Conservation (phyloP, 352 stramenopile genomes). For the Phytophthora gonapodyides region DNA sequence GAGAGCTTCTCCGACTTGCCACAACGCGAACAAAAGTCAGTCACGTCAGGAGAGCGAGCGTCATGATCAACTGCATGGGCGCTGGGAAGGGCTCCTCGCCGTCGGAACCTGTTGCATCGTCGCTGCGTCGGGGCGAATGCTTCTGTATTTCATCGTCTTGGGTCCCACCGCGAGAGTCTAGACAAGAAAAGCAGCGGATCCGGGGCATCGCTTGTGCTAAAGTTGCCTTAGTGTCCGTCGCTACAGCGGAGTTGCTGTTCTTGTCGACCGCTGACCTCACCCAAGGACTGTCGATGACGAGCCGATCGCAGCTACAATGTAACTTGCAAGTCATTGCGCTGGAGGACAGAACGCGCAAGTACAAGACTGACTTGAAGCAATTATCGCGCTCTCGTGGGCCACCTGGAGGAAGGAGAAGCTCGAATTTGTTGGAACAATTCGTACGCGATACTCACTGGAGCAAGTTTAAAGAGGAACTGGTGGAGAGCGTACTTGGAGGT, state of each 20-base stretch:
- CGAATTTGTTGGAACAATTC: slow-evolving; percentile 36
- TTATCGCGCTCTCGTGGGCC: background rate
- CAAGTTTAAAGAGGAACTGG: slow-evolving; percentile 42
- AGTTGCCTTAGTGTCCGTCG: slow-evolving; percentile 41
- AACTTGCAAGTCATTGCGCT: slow-evolving; percentile 38
- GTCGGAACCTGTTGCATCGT: slow-evolving; percentile 17
- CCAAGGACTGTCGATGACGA: slow-evolving; percentile 39
- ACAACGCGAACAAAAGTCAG: slow-evolving; percentile 11
- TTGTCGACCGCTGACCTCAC: slow-evolving; percentile 48
- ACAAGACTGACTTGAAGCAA: background rate
- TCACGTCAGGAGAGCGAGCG: slow-evolving; percentile 7
- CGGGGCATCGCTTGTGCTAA: slow-evolving; percentile 52
- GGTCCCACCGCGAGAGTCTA: slow-evolving; percentile 46
- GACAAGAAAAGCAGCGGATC: slow-evolving; percentile 18
- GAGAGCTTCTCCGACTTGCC: slow-evolving; percentile 21
- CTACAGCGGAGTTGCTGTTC: slow-evolving; percentile 57
- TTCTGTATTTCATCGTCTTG: slow-evolving; percentile 62
- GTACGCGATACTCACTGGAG: slow-evolving; percentile 32
- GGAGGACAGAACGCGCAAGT: slow-evolving; percentile 19
- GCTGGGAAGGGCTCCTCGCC: slow-evolving; percentile 1
- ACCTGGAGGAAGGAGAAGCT: slow-evolving; percentile 12
- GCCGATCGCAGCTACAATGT: slow-evolving; percentile 40
- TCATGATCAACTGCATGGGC: slow-evolving; percentile 16
- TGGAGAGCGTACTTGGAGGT: slow-evolving; percentile 31
- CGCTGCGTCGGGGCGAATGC: slow-evolving; percentile 47